Evolutionary conservation across 768 basidiomycete genomes (phyloP).

Genomic region (Favolaschia claudopus): DNA sequence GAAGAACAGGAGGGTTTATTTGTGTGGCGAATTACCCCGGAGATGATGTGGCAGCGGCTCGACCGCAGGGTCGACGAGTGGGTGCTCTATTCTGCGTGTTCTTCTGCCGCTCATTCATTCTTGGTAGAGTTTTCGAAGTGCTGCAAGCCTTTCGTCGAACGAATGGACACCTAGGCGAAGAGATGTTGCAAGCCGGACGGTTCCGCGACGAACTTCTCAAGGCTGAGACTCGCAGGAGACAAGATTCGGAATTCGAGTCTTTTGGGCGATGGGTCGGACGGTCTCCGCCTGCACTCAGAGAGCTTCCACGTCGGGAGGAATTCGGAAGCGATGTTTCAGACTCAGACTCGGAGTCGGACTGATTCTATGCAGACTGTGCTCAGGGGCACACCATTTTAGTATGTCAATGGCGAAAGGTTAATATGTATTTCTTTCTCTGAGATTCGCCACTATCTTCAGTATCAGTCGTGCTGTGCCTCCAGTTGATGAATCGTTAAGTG

Average conservation of each 20-base stretch:
- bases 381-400: no score
- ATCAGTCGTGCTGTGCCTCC: no score
- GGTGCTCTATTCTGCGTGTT: not conserved
- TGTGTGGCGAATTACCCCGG: not conserved
- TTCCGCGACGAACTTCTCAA: not conserved
- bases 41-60: conserved; percentile 10
- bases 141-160: not conserved
- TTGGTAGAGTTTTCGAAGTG: not conserved
- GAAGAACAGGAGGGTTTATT: conserved; percentile 1
- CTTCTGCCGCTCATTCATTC: not conserved
- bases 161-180: not conserved
- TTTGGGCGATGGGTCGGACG: conserved; percentile 3
- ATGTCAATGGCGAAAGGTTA: no score
- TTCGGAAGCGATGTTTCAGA: no score
- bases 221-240: not conserved
- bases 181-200: not conserved
- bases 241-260: not conserved
- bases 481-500: no score
- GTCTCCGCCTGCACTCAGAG: no score
- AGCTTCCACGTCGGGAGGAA: no score
- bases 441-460: no score
- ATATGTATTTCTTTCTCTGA: no score
- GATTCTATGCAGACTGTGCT: no score
- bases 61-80: conserved; percentile 8
- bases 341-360: no score